Evolutionary conservation across 2,329 filamentous ascomycete genomes (phyloP), one percentile per base, ranked within the genome.

Genomic region (Acarospora socialis): DNA sequence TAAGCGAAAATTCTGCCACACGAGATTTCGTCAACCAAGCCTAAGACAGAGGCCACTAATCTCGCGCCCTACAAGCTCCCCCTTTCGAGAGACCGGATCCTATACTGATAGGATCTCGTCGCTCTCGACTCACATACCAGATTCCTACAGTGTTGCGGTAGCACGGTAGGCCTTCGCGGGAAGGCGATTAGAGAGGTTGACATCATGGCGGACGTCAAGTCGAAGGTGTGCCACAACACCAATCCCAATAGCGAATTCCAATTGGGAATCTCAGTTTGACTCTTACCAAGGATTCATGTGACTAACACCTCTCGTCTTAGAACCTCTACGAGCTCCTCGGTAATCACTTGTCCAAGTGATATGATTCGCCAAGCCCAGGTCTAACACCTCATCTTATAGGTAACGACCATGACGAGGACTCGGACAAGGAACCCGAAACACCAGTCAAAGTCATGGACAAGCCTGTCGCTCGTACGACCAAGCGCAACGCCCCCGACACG

Each of bases 301-400:
- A n/a, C 60, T 68, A 47, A 66, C 47, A 39, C 28, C 33, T 33
- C 39, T 35, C 30, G 46, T 43, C 44, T 47, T 52, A 95, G 90
- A 98, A 98, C 73, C 77, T 81, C 56, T 95, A 81, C 73, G 87
- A 90, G 73, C 78, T 92, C 68, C 83, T 98, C 73, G 87, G 90
- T 95, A 92, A 47, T 45, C 44, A 36, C 34, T 41, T 17, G 25
- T 31, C 18, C 34, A 29, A 33, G 32, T 30, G 22, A 17, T 7
- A 9, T 14, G 10, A 14, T 7, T n/a, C 5, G 26, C 13, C 12
- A 23, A 8, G 13, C 5, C 15, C 17, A 3, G 9, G 4, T 30
- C 15, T 12, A 10, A 35, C 39, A 47, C 46, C 38, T 44, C 45
- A 49, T 38, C 40, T 42, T 44, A 46, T 56, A 77, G 73, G 73